Percentiles rank a stretch among this genome's conserved stretches.
Conservation (phyloP, 768 basidiomycete genomes). For the Tricholoma terreum region DNA sequence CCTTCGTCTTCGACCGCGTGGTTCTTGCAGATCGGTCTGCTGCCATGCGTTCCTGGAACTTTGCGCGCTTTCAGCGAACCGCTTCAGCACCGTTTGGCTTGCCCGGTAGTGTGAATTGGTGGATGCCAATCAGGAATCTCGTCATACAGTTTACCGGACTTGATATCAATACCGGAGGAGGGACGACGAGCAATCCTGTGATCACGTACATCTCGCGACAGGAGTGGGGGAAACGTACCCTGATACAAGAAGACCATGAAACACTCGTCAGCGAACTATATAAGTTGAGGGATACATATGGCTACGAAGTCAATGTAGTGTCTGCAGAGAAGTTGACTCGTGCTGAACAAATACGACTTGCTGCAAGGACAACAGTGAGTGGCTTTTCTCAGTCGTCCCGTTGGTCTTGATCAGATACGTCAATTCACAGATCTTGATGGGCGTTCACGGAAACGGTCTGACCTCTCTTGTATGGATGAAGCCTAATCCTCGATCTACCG, state of each 20-base stretch:
- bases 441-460: conserved; percentile 90
- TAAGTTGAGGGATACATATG: conserved; percentile 64
- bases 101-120: conserved; percentile 79
- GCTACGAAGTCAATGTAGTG: conserved; percentile 87
- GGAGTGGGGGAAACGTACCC: conserved; percentile 82
- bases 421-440: conserved; percentile 77
- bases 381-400: not conserved
- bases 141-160: conserved; percentile 71
- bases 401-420: not conserved
- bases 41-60: conserved; percentile 70
- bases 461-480: conserved; percentile 93
- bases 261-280: conserved; percentile 71
- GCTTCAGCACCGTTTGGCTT: conserved; percentile 74
- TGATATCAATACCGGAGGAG: conserved; percentile 39
- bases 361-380: conserved; percentile 78
- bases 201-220: conserved; percentile 94
- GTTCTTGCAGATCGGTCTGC: conserved; percentile 85
- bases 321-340: conserved; percentile 79
- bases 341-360: conserved; percentile 75
- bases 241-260: conserved; percentile 74
- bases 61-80: conserved; percentile 66
- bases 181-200: conserved; percentile 58
- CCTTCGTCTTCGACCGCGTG: conserved; percentile 84
- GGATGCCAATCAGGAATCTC: conserved; percentile 72
- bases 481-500: conserved; percentile 74